phyloP scores from a whole-genome alignment of 345 rosid species.

The Rhodomyrtus tomentosa region DNA sequence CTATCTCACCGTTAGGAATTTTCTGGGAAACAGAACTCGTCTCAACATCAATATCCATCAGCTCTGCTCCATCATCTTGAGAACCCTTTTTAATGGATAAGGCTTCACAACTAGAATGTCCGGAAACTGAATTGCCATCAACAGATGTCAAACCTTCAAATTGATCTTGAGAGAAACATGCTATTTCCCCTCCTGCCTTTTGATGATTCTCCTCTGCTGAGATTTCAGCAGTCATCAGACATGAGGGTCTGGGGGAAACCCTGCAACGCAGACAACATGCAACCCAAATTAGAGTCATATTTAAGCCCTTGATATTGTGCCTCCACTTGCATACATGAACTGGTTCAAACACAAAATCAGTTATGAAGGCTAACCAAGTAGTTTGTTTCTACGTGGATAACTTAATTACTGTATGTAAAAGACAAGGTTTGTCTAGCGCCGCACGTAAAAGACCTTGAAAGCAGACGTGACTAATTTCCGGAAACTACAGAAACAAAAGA shows the following conservation, averaged over 20 bases:
- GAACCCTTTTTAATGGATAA: neutral
- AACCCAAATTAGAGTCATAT: neutral
- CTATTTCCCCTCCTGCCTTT: slow-evolving; percentile 9
- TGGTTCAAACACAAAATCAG: neutral
- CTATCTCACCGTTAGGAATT: slow-evolving; percentile 1
- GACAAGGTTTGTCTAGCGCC: neutral
- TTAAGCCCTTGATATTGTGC: neutral
- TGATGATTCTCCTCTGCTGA: slow-evolving; percentile 15
- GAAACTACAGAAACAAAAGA: neutral
- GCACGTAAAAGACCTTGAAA: neutral
- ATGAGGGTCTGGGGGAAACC: slow-evolving; percentile 43
- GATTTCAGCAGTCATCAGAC: slow-evolving; percentile 28
- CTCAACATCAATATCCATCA: neutral
- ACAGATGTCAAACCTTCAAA: slow-evolving; percentile 7
- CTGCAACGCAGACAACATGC: slow-evolving; percentile 20
- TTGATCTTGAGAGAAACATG: slow-evolving; percentile 13
- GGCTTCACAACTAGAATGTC: slow-evolving; percentile 10
- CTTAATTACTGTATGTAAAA: neutral
- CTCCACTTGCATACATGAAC: neutral
- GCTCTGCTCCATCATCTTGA: slow-evolving; percentile 2
- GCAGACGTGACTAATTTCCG: neutral
- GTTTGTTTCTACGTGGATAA: neutral
- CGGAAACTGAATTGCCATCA: slow-evolving; percentile 7
- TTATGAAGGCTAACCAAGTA: neutral
- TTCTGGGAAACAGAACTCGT: neutral